Base-by-base conservation (phyloP, 2,329 filamentous ascomycete species). In the Alternaria tenuissima region DNA sequence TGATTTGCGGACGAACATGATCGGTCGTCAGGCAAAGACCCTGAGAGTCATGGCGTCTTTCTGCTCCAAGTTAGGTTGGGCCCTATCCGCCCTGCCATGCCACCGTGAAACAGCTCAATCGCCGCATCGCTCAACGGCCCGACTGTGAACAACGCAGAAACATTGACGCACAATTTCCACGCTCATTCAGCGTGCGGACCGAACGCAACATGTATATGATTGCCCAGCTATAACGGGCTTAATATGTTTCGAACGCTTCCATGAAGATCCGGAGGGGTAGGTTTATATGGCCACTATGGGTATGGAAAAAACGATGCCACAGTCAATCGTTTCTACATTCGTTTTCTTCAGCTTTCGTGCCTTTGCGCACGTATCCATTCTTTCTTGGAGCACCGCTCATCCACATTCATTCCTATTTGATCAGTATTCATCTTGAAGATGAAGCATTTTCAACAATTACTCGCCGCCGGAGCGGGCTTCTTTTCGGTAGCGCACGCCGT, bases 401-500 rank as follows among this genome's bases (percentile, higher is more conserved):
- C 4, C 38, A 46, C 24, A 9, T 32, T 47, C 30, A 28, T 51
- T 41, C 16, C 24, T 47, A 12, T 32, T 0, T 20, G 16, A 9
- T 6, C 20, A 14, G 0, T 41, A 18, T 1, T 47, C 24, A 41
- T 41, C 41, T 53, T 26, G 24, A 57, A 32, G 24, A 57, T 57
- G 55, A 57, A 30, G 41, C 9, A 39, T 26, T 22, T 46, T 24
- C 22, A 47, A 32, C 48, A 54, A 4, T 47, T 57, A 18, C 49
- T 57, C 9, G 41, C 42, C 41, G 55, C 34, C 5, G 32, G 49
- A 20, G 41, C 55, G 16, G 51, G 52, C 44, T 39, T 65, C 8
- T 36, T 22, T 24, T 47, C 60, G 3, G 5, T 63, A 14, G 57
- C 34, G 26, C 48, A 32, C 41, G 78, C 79, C 5, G 77, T 81